Percentiles rank a stretch among this genome's conserved stretches.
phyloP scores from a whole-genome alignment of 106 monocot species.

The Acanthochlamys bracteata region DNA sequence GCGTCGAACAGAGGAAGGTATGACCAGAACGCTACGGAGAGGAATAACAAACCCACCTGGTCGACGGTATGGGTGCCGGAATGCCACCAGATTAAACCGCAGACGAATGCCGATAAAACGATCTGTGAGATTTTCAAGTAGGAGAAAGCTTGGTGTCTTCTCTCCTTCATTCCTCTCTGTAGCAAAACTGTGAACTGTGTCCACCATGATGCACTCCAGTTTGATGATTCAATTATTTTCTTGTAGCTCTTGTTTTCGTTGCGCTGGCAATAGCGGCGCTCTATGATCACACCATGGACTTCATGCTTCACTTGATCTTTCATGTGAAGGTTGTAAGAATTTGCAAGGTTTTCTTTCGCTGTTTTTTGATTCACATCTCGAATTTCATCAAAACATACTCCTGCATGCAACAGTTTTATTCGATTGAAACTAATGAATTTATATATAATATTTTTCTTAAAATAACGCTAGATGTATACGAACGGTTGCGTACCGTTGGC shows the following conservation, averaged over 20 bases:
- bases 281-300: not conserved
- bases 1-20: constrained; percentile 50
- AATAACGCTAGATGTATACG: not conserved
- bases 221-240: not conserved
- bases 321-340: constrained; percentile 16
- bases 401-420: not conserved
- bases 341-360: constrained; percentile 12
- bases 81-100: constrained; percentile 26
- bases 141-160: constrained; percentile 26
- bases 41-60: constrained; percentile 40
- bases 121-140: constrained; percentile 18
- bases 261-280: not conserved
- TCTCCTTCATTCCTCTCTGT: constrained; percentile 24
- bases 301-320: not conserved
- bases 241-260: not conserved
- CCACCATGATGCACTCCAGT: constrained; percentile 33
- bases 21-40: constrained; percentile 27
- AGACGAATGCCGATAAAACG: constrained; percentile 10
- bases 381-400: not conserved
- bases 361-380: not conserved
- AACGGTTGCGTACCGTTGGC: constrained; percentile 20
- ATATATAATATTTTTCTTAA: not conserved
- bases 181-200: constrained; percentile 26
- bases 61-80: not conserved
- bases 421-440: too few relatives aligned